A percentile compares a stretch with the other conserved stretches of the same genome.
These are phyloP conservation scores for Botrytis sinoallii DNA, from an alignment of 2,329 filamentous ascomycete genomes.

Conservation along the genomic window DNA sequence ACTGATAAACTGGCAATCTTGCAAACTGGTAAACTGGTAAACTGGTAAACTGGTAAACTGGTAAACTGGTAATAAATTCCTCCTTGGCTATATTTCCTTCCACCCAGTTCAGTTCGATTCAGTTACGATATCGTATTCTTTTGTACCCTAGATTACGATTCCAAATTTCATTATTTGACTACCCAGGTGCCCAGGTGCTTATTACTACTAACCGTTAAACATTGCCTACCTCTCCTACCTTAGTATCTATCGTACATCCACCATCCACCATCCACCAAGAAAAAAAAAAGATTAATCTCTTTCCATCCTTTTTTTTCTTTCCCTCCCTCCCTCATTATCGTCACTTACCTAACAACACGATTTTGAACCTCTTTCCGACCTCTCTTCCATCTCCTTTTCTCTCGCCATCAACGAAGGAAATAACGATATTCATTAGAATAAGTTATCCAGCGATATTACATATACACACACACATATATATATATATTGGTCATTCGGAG, in stretches of 20 bases:
- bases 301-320: conserved; percentile 1
- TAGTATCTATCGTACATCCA: background rate
- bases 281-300: background rate
- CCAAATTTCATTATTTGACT: background rate
- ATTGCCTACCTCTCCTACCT: background rate
- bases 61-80: background rate
- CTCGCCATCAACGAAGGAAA: background rate
- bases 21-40: background rate
- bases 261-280: background rate
- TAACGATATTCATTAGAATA: background rate
- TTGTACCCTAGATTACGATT: background rate
- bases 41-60: background rate
- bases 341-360: background rate
- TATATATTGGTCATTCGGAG: background rate
- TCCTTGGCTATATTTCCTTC: background rate
- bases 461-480: background rate
- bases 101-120: background rate
- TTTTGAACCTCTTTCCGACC: background rate
- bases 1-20: background rate
- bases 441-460: background rate
- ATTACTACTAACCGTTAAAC: conserved; percentile 1
- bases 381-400: background rate
- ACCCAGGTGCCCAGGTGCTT: background rate
- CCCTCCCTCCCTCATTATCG: background rate
- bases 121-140: background rate